These are phyloP conservation scores for Trametes sp. DNA, from an alignment of 1,284 basidiomycete species.

Conservation along the genomic window DNA sequence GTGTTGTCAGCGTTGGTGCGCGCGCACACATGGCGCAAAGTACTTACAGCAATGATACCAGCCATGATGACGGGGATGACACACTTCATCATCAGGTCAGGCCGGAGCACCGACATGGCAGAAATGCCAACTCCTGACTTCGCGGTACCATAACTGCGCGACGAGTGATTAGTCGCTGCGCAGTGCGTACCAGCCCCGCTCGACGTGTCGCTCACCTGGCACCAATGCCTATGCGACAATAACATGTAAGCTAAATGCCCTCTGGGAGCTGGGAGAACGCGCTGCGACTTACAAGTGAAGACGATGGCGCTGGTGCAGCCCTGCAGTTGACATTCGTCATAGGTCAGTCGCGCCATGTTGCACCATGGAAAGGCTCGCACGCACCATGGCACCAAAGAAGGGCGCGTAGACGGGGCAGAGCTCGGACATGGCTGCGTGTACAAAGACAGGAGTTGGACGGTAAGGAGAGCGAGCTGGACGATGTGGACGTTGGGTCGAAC, in stretches of 20 bases:
- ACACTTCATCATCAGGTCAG: conserved; percentile 95
- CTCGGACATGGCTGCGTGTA: conserved; percentile 70
- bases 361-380: conserved; percentile 38
- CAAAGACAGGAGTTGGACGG: conserved; percentile 29
- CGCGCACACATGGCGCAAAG: too few species aligned
- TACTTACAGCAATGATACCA: conserved; percentile 95
- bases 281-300: conserved; percentile 85
- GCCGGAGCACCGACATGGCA: conserved; percentile 96
- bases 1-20: conserved; percentile 1
- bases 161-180: conserved; percentile 2
- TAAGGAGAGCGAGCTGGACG: conserved; percentile 25
- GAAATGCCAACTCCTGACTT: conserved; percentile 99
- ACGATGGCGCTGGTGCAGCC: conserved; percentile 97
- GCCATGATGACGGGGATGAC: conserved; percentile 99
- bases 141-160: conserved; percentile 87
- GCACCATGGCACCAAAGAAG: conserved; percentile 96
- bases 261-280: neutral
- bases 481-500: conserved; percentile 28
- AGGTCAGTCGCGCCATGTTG: conserved; percentile 13
- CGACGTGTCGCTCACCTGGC: conserved; percentile 60
- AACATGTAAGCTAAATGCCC: conserved; percentile 37
- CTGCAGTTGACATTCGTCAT: conserved; percentile 49
- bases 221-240: conserved; percentile 62
- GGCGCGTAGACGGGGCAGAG: conserved; percentile 95
- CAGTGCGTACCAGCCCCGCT: neutral